Conservation (phyloP, 1,284 basidiomycete species). For the Ceratobasidium sp. region DNA sequence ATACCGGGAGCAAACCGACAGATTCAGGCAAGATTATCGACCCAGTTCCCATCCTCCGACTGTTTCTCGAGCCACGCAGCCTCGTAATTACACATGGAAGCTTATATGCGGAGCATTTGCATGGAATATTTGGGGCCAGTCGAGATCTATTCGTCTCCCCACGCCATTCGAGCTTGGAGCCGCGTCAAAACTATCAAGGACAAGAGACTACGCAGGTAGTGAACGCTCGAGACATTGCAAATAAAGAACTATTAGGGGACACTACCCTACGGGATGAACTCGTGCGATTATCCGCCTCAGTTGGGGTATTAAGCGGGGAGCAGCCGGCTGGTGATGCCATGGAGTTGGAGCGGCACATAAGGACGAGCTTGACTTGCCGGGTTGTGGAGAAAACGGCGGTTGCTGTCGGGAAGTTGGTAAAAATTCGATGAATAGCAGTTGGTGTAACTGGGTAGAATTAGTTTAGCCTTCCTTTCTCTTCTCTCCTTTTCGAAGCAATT, state of each 20-base stretch:
- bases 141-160: neutral
- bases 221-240: slow-evolving; percentile 64
- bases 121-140: slow-evolving; percentile 68
- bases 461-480: too few relatives aligned
- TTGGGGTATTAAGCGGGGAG: neutral
- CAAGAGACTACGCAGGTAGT: slow-evolving; percentile 43
- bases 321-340: neutral
- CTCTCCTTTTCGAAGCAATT: too few relatives aligned
- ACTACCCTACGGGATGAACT: neutral
- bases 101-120: slow-evolving; percentile 79
- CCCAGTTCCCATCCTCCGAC: slow-evolving; percentile 72
- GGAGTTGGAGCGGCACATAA: slow-evolving; percentile 66
- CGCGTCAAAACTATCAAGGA: neutral
- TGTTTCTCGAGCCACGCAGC: slow-evolving; percentile 87
- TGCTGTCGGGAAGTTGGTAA: slow-evolving; percentile 26
- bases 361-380: slow-evolving; percentile 90
- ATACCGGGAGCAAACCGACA: slow-evolving; percentile 34
- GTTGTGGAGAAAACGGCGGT: slow-evolving; percentile 75
- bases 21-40: slow-evolving; percentile 62
- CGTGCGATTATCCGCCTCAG: neutral
- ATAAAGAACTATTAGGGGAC: slow-evolving; percentile 64
- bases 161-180: too few relatives aligned
- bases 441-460: neutral
- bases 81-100: slow-evolving; percentile 79
- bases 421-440: neutral